Base-by-base conservation (phyloP, 2,329 filamentous ascomycete genomes). In the Aspergillus novoparasiticus region DNA sequence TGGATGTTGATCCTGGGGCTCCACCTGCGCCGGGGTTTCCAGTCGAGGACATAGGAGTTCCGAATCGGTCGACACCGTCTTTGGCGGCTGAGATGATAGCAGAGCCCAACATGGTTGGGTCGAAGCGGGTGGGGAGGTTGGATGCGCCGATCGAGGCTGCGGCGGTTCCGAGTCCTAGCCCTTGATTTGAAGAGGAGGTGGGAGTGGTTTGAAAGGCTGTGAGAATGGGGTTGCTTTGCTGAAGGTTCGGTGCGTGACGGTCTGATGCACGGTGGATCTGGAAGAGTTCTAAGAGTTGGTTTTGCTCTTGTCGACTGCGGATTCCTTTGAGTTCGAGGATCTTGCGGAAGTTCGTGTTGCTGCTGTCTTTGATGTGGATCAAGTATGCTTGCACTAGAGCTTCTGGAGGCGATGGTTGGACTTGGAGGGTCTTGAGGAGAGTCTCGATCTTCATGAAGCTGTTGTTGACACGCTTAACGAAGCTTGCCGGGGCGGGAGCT, bases 301-400 rank as follows among this genome's bases (percentile, higher is more conserved):
- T 81, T 73, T 97, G 92, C 65, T 99, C 95, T 64, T 87, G 83
- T 74, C 93, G 94, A 66, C 81, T 82, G 60, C 90, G 87, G 64
- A 99, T 90, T 54, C 95, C 95, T 78, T 99, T 99, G 66, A 99
- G 85, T 57, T 99, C 95, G 53, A 99, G 87, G 64, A 99, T 91
- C 80, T 97, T 98, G 75, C 89, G 89, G 86, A 99, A 99, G 80
- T 99, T 99, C 72, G 88, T 87, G 75, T 98, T 95, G 67, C 91
- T 96, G 61, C 91, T 89, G 82, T 99, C 95, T 69, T 88, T 93
- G 68, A 99, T 95, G 80, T 98, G 95, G 77, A 98, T 96, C 39
- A 99, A 88, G 76, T 99, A 99, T 39, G 95, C 95, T 80, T 98
- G 94, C 0, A 99, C 94, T 4, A 99, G 87, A 2, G 92, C 94